A percentile compares a stretch with the other conserved stretches of the same genome.
Evolutionary conservation across 208 protist genomes (phyloP).

Genomic region (Perkinsela sp.): DNA sequence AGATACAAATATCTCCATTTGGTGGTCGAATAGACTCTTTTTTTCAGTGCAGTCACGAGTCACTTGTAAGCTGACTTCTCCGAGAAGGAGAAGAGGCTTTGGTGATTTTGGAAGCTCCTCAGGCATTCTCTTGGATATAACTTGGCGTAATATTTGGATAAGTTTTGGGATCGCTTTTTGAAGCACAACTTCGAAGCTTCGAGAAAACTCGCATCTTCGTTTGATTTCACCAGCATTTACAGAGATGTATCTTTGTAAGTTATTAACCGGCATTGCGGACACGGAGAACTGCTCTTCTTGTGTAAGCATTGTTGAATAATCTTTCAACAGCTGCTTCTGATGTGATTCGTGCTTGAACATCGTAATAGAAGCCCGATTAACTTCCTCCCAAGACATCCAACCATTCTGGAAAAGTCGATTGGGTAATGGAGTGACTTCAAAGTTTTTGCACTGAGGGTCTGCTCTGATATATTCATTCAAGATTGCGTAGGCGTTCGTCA

Average conservation of each 20-base stretch:
- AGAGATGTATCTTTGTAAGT: neutral
- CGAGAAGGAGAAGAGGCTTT: neutral
- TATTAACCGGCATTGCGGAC: too few species aligned
- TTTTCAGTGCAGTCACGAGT: neutral
- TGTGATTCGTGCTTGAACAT: too few species aligned
- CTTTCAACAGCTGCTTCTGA: too few species aligned
- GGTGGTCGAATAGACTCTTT: too few species aligned
- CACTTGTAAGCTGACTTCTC: neutral
- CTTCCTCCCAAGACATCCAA: neutral
- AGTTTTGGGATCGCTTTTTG: neutral
- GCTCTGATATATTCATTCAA: neutral
- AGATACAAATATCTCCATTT: too few species aligned
- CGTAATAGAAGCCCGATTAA: too few species aligned
- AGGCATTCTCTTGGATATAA: neutral
- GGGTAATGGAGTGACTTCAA: too few species aligned
- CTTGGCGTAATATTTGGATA: neutral
- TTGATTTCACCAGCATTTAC: neutral
- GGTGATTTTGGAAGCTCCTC: neutral
- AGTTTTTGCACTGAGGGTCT: neutral
- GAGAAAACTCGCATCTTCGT: neutral
- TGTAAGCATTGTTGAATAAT: too few species aligned
- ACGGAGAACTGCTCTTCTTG: too few species aligned
- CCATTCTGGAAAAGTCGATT: neutral
- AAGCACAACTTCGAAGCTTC: neutral
- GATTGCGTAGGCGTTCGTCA: neutral